These are phyloP conservation scores for Ophioceras dolichostomum DNA, from an alignment of 2,329 filamentous ascomycete genomes.

Conservation along the genomic window DNA sequence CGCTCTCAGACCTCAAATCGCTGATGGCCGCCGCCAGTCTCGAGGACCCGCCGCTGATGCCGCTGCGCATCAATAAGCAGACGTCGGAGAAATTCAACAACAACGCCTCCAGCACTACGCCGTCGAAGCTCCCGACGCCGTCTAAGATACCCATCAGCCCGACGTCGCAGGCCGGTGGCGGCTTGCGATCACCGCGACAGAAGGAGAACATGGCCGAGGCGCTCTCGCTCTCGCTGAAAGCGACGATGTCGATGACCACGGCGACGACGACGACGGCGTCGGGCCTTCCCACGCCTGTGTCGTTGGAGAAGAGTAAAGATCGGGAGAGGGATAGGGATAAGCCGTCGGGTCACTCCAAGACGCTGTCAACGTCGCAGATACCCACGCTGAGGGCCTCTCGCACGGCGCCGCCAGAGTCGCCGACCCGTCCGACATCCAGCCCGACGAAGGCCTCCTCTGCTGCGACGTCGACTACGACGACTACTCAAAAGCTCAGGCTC, in stretches of 20 bases:
- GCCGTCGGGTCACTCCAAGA: constrained; percentile 28
- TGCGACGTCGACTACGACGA: constrained; percentile 2
- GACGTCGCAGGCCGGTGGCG: constrained; percentile 16
- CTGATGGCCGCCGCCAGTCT: constrained; percentile 52
- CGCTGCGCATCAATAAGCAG: constrained; percentile 38
- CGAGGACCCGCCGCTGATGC: constrained; percentile 28
- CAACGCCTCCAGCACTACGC: constrained; percentile 5
- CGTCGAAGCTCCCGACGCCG: constrained; percentile 27
- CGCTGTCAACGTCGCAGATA: constrained; percentile 40
- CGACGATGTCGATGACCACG: constrained; percentile 4
- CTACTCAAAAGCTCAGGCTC: constrained; percentile 44
- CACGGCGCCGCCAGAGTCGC: constrained; percentile 13
- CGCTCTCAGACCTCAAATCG: constrained; percentile 66
- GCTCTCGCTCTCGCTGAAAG: not conserved
- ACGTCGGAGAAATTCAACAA: constrained; percentile 46
- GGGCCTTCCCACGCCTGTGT: constrained; percentile 7
- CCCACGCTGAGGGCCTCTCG: constrained; percentile 35
- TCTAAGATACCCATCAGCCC: constrained; percentile 43
- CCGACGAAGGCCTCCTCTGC: constrained; percentile 17
- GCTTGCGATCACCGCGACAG: constrained; percentile 28
- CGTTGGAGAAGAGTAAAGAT: constrained; percentile 6
- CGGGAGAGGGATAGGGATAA: no score
- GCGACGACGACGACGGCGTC: constrained; percentile 11
- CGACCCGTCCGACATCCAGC: constrained; percentile 20
- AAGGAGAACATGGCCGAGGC: constrained; percentile 30